A percentile compares a stretch with the other conserved stretches of the same genome.
phyloP scores from a whole-genome alignment of 2,329 filamentous ascomycete species.

The Davidsoniella neocaledoniae region DNA sequence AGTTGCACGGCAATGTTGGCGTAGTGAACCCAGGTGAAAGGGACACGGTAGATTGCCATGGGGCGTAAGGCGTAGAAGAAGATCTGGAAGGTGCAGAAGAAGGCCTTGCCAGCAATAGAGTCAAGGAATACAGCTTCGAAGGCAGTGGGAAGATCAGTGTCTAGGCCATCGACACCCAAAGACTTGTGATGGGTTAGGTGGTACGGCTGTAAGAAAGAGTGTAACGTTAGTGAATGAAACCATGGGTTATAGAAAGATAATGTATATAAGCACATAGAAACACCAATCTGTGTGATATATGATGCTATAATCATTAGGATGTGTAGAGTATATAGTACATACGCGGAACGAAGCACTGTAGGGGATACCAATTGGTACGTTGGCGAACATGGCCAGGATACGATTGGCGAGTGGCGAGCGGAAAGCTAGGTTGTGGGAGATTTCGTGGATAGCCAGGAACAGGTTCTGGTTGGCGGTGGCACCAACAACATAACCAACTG shows the following conservation, averaged over 20 bases:
- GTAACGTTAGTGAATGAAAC: background rate
- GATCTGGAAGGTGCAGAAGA: constrained; percentile 99
- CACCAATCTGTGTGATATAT: too few species aligned
- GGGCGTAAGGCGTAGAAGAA: constrained; percentile 95
- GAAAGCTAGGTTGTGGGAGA: constrained; percentile 95
- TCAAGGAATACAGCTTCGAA: constrained; percentile 86
- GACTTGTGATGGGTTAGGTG: constrained; percentile 99
- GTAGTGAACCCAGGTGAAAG: constrained; percentile 69
- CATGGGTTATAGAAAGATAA: constrained; percentile 12
- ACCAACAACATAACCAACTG: constrained; percentile 76
- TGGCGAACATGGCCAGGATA: constrained; percentile 79
- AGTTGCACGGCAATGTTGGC: constrained; percentile 68
- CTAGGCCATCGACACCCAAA: constrained; percentile 85
- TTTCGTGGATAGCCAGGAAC: constrained; percentile 96
- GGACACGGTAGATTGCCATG: constrained; percentile 82
- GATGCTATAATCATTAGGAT: too few species aligned
- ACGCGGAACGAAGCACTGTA: constrained; percentile 93
- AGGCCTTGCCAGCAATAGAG: constrained; percentile 88
- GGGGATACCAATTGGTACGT: constrained; percentile 85
- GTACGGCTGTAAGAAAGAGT: constrained; percentile 48
- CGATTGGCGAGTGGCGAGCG: constrained; percentile 64
- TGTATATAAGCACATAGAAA: background rate
- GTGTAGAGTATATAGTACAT: constrained; percentile 19
- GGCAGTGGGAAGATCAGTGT: constrained; percentile 86
- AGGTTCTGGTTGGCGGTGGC: constrained; percentile 97